phyloP scores from a whole-genome alignment of 306 rosid genomes.

The Inga oerstediana region DNA sequence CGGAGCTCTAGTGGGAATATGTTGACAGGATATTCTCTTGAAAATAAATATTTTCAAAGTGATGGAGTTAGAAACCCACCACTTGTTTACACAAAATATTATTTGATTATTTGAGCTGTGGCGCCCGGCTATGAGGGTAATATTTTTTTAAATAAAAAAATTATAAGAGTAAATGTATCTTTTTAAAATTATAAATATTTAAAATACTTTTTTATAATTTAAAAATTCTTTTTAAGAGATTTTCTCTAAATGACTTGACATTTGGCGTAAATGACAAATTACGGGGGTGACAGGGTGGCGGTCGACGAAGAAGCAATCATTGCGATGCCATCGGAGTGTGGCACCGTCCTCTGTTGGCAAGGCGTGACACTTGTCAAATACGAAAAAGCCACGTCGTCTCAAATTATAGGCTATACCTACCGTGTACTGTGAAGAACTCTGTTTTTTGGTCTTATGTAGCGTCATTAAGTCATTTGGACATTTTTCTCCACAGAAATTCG shows the following conservation, averaged over 20 bases:
- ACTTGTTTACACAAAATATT: no score
- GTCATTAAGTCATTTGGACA: neutral
- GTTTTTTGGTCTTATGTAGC: neutral
- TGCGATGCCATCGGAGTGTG: neutral
- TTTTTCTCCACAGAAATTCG: neutral
- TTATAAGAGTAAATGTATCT: no score
- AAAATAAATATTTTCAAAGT: no score
- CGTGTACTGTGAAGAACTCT: neutral
- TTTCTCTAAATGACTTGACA: no score
- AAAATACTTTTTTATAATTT: no score
- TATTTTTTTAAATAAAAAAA: no score
- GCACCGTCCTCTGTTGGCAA: constrained; percentile 42
- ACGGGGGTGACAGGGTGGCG: neutral
- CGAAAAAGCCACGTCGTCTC: neutral
- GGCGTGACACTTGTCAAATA: constrained; percentile 35
- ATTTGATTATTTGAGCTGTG: no score
- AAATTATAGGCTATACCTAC: neutral
- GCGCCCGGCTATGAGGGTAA: no score
- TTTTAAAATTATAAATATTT: no score
- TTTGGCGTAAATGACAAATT: neutral
- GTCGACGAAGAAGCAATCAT: neutral
- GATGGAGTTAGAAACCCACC: no score
- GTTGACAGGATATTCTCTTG: accelerated
- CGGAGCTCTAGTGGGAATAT: no score
- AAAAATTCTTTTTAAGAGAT: no score